Base-by-base conservation (phyloP, 2,329 filamentous ascomycete species). In the Arthrobotrys megalospora region DNA sequence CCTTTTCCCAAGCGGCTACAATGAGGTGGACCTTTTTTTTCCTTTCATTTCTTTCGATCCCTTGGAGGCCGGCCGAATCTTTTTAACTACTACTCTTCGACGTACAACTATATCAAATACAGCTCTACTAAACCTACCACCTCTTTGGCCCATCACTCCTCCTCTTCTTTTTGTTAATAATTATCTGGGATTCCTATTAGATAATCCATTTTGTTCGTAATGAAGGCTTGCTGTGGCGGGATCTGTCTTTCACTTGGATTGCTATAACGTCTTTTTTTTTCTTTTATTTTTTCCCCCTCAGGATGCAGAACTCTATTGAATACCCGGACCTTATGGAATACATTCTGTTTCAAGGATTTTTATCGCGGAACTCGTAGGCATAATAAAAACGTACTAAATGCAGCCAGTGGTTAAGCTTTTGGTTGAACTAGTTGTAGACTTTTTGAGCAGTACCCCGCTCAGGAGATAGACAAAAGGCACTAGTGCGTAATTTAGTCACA, bases 21-120 rank as follows among this genome's bases (percentile, higher is more conserved):
- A 45, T 34, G 43, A 48, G 28, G 32, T 36, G 41, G 60, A 64
- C 16, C 24, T 19, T 19, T 38, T 63, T 21, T 43, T 28, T 32
- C 28, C 1, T 7, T 34, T 47, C 38, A 34, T 28, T 47, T 34
- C 60, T 38, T 34, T 41, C 41, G 43, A 64, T 50, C 38, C 43
- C 43, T 64, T 64, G 32, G 19, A 64, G 60, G 60, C 60, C 24
- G 24, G 43, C 28, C 52, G n/a, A 48, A 3, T n/a, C 10, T 66
- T 66, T 36, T n/a, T n/a, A n/a, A 45, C 45, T 14, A 32, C 12
- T 64, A 47, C 58, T 19, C 60, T 64, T 45, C 60, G 60, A 45
- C 45, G 34, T 52, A 36, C 32, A 21, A 50, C 48, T 64, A n/a
- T 19, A 41, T 45, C 43, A 16, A 55, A 32, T 58, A 60, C 55